Evolutionary conservation across 2,329 filamentous ascomycete species (phyloP).

Genomic region (Capronia epimyces): DNA sequence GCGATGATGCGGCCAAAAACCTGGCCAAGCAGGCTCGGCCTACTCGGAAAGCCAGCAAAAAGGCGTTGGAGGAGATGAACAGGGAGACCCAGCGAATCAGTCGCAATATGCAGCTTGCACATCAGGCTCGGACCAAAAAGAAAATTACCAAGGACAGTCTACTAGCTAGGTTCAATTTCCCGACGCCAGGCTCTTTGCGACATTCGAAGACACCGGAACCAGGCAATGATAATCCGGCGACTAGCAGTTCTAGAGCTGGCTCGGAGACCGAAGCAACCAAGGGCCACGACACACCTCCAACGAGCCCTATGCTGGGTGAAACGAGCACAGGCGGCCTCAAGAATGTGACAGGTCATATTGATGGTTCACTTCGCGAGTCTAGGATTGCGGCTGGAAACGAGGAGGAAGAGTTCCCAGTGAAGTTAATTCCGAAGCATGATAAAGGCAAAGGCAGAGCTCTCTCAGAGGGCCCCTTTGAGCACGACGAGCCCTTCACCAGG

Average conservation of each 20-base stretch:
- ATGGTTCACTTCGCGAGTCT: background rate
- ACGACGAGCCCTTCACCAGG: background rate
- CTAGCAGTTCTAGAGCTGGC: conserved; percentile 48
- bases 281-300: conserved; percentile 62
- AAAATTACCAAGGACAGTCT: conserved; percentile 79
- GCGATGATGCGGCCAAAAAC: conserved; percentile 59
- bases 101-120: conserved; percentile 82
- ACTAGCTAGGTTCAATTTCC: conserved; percentile 76
- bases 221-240: conserved; percentile 35
- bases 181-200: conserved; percentile 27
- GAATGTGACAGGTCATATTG: background rate
- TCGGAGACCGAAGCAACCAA: conserved; percentile 41
- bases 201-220: conserved; percentile 21
- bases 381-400: background rate
- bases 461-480: conserved; percentile 18
- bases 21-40: conserved; percentile 59
- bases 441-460: conserved; percentile 59
- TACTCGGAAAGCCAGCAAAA: conserved; percentile 83
- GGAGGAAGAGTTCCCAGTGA: background rate
- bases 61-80: conserved; percentile 89
- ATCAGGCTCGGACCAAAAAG: conserved; percentile 85
- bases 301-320: conserved; percentile 50
- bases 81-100: conserved; percentile 88
- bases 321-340: conserved; percentile 24
- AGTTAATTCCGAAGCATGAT: conserved; percentile 32